phyloP scores from a whole-genome alignment of 371 early-diverging fungal species.

The Funneliformis caledonium region DNA sequence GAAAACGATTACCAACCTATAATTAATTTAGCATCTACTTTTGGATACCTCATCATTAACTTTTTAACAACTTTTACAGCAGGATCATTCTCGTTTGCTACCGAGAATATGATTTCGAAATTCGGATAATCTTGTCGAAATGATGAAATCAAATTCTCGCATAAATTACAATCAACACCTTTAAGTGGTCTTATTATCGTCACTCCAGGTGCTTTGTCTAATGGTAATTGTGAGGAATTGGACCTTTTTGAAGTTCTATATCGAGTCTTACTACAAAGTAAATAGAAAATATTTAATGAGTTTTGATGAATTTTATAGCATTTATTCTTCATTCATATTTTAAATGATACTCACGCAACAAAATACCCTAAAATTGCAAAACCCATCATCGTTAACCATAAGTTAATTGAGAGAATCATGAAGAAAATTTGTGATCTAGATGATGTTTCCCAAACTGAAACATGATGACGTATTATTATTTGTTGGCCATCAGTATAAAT shows the following conservation, averaged over 20 bases:
- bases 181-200: slow-evolving; percentile 91
- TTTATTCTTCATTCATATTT: background rate
- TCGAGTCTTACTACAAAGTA: slow-evolving; percentile 53
- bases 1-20: slow-evolving; percentile 57
- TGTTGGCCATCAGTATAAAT: slow-evolving; percentile 11
- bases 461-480: slow-evolving; percentile 8
- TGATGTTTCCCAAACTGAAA: slow-evolving; percentile 34
- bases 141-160: slow-evolving; percentile 78
- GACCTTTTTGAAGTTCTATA: slow-evolving; percentile 56
- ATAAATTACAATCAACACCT: slow-evolving; percentile 84
- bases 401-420: slow-evolving; percentile 20
- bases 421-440: slow-evolving; percentile 14
- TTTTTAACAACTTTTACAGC: slow-evolving; percentile 70
- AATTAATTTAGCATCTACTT: slow-evolving; percentile 76
- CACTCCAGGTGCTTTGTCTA: slow-evolving; percentile 64
- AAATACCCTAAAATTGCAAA: slow-evolving; percentile 6
- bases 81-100: slow-evolving; percentile 79
- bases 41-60: slow-evolving; percentile 69
- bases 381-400: slow-evolving; percentile 32
- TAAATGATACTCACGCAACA: slow-evolving; percentile 32
- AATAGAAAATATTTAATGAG: background rate
- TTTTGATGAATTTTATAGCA: background rate
- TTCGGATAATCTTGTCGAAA: slow-evolving; percentile 84
- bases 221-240: slow-evolving; percentile 52
- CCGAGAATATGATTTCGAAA: slow-evolving; percentile 85